Evolutionary conservation across 805 yeast genomes (phyloP), one percentile per base, ranked within the genome.

Genomic region (Candida schatavii): DNA sequence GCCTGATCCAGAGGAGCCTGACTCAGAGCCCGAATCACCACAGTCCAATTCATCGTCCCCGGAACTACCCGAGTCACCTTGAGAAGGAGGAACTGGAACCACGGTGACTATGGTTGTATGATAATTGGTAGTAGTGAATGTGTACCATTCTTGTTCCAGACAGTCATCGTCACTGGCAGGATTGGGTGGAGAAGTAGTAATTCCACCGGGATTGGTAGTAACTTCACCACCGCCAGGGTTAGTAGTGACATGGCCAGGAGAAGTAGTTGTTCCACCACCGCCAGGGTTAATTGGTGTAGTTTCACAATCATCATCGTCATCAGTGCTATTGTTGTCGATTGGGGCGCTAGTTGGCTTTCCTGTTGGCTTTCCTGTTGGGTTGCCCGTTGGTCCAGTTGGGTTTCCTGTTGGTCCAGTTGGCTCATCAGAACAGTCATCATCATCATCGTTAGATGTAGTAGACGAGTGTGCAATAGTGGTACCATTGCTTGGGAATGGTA

Each of bases 1-100:
- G 36, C 18, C 21, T 15, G 36, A 14, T 30, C 29, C 37, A 18
- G 22, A 19, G 20, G 40, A 28, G 18, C 17, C 7, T 13, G 6
- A 11, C n/a, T n/a, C n/a, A n/a, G n/a, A n/a, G n/a, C n/a, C n/a
- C 7, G 27, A 42, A 22, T 3, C 35, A 30, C 36, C 46, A 41
- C 44, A 44, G 25, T 48, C 51, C 18, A 48, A 49, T 29, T 40
- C 46, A 27, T 49, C 54, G 21, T 30, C 26, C n/a, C 39, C 31
- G 20, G 42, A 31, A 29, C 17, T 13, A 11, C 32, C 32, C n/a
- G 5, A 5, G 5, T 6, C 14, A 19, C 15, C 36, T 23, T 5
- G 21, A 31, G 21, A 5, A 6, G 5, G 35, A 31, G 17, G 17
- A 13, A n/a, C 35, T 11, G 36, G 36, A 33, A 7, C n/a, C 10